Conservation (phyloP, 768 basidiomycete species). For the Suillus subluteus region DNA sequence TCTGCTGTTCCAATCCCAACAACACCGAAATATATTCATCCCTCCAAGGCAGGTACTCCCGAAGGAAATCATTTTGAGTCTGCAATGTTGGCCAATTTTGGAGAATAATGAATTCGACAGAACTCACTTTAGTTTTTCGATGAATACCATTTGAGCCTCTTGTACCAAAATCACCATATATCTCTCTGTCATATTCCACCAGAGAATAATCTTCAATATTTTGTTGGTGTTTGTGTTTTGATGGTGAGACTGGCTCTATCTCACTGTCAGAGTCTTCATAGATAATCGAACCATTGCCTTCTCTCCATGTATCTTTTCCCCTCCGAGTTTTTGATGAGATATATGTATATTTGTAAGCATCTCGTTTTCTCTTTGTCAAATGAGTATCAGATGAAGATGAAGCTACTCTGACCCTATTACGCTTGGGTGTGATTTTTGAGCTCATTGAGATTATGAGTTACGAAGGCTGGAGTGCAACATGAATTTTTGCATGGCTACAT, state of each 20-base stretch:
- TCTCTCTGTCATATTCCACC: not conserved
- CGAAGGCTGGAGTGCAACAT: not conserved
- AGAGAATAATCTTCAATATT: not conserved
- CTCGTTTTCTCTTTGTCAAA: not conserved
- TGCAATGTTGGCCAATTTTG: not conserved
- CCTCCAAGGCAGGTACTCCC: not conserved
- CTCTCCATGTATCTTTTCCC: not conserved
- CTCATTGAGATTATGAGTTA: not conserved
- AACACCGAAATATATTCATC: constrained; percentile 3
- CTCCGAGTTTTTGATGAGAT: too few relatives aligned
- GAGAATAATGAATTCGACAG: too few relatives aligned
- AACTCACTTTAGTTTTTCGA: not conserved
- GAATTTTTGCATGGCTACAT: not conserved
- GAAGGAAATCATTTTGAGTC: constrained; percentile 10
- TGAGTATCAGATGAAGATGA: not conserved
- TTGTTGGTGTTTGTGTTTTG: not conserved
- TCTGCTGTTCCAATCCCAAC: not conserved
- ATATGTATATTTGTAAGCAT: not conserved
- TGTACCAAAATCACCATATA: not conserved
- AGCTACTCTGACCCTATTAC: not conserved
- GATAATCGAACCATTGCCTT: not conserved
- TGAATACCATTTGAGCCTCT: not conserved
- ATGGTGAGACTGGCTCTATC: not conserved
- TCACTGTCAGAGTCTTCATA: not conserved
- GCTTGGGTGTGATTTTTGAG: not conserved